Base-by-base conservation (phyloP, 352 stramenopile species). In the Globisporangium okanoganense region DNA sequence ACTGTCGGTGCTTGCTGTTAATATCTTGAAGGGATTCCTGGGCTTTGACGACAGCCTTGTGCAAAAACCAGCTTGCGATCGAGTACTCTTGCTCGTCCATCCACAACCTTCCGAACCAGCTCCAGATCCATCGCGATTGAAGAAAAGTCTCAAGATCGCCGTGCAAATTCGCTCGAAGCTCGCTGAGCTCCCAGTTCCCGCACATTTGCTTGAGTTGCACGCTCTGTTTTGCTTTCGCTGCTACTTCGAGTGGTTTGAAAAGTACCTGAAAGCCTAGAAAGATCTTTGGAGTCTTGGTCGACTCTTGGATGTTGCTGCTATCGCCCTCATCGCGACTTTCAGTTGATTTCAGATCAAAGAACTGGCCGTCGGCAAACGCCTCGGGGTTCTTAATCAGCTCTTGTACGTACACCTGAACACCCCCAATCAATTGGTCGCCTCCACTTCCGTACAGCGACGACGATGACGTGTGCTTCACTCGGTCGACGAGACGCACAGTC, bases 131-230 rank as follows among this genome's bases (percentile, higher is more conserved):
- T 18, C 64, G 64, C 7, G 45, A 72, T 5, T 51, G 41, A 9
- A 82, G 73, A 66, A 88, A 88, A 0, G 61, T 60, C 54, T 71
- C 69, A 6, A 90, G 62, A 49, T 90, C 78, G 10, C 80, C 78
- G 24, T 84, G 71, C 8, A 88, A 62, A 48, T 85, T 56, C 4
- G 40, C 35, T 27, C 66, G 66, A 20, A 87, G 50, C 7, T 86
- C 67, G 9, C 57, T 33, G 1, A 90, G 20, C 35, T 78, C 59
- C 78, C 76, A 90, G 22, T 80, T 82, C 5, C 74, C 78, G 64
- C 60, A 61, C 62, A 75, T 45, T 22, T 12, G 25, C 31, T 58
- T 62, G 10, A 10, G 4, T 41, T 9, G 24, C 27, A 16, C 45
- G 7, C 14, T 3, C 13, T 9, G 14, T n/a, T 56, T 60, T 33